phyloP scores from a whole-genome alignment of 768 basidiomycete genomes.

The Stropharia rugosoannulata region DNA sequence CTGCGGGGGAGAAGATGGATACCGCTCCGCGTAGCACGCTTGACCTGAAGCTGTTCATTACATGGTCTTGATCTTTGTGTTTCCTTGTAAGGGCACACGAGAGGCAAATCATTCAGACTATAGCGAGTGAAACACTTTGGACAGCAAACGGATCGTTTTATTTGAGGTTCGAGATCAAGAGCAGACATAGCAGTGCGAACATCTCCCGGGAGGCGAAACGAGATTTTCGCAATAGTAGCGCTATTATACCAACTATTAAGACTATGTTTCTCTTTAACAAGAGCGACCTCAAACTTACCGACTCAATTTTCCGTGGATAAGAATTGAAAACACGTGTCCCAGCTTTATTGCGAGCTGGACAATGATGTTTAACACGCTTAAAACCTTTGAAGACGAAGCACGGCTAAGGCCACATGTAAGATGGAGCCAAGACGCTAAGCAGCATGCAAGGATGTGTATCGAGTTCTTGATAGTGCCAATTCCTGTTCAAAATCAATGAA shows the following conservation, averaged over 20 bases:
- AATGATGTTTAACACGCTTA: slow-evolving; percentile 8
- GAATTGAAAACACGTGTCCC: not conserved
- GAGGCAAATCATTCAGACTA: not conserved
- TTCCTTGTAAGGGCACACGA: slow-evolving; percentile 7
- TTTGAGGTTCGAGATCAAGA: slow-evolving; percentile 14
- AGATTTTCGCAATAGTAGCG: not conserved
- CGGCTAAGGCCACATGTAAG: slow-evolving; percentile 17
- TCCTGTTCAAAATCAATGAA: too few relatives aligned
- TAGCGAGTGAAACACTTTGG: slow-evolving; percentile 16
- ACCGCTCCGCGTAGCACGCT: slow-evolving; percentile 4
- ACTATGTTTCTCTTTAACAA: too few relatives aligned
- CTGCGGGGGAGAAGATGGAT: slow-evolving; percentile 7
- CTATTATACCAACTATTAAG: too few relatives aligned
- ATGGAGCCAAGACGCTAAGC: slow-evolving; percentile 11
- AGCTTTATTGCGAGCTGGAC: slow-evolving; percentile 7
- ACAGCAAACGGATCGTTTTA: slow-evolving; percentile 16
- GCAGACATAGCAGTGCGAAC: slow-evolving; percentile 10
- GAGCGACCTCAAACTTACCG: too few relatives aligned
- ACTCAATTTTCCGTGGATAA: not conserved
- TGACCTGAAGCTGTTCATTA: slow-evolving; percentile 8
- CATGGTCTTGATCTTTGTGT: slow-evolving; percentile 13
- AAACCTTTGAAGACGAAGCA: slow-evolving; percentile 4
- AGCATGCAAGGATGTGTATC: not conserved
- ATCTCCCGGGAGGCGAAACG: slow-evolving; percentile 6
- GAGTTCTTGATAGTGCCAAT: not conserved